These are phyloP conservation scores for Venturia asperata DNA, from an alignment of 2,329 filamentous ascomycete genomes.

Conservation along the genomic window DNA sequence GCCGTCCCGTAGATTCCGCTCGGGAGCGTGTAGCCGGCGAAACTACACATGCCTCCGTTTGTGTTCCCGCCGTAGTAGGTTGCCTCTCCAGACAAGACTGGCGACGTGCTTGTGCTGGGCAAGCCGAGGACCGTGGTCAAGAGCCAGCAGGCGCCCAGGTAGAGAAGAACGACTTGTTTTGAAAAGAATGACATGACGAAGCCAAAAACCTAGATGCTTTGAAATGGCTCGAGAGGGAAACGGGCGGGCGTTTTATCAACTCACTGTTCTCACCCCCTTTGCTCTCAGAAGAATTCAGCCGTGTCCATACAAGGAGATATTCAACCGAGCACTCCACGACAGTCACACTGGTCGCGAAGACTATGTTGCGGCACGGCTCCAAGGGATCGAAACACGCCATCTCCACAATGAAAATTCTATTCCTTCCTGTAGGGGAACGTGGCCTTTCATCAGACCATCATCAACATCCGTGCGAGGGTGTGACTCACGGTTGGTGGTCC, in stretches of 20 bases:
- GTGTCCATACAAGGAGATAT: neutral
- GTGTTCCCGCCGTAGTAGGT: conserved; percentile 38
- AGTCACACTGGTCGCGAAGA: neutral
- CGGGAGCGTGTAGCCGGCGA: conserved; percentile 56
- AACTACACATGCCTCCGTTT: conserved; percentile 55
- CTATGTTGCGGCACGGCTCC: neutral
- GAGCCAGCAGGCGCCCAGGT: neutral
- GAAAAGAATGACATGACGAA: neutral
- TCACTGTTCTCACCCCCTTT: no score
- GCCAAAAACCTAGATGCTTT: neutral
- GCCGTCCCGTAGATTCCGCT: conserved; percentile 54
- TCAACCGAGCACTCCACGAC: no score
- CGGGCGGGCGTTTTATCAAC: no score
- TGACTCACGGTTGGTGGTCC: no score
- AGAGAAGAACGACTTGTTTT: neutral
- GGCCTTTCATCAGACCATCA: neutral
- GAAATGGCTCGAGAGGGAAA: neutral
- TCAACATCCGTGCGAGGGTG: neutral
- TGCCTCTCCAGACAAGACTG: conserved; percentile 26
- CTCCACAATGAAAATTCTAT: neutral
- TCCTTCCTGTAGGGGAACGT: neutral
- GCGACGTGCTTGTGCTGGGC: neutral
- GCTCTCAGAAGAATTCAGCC: neutral
- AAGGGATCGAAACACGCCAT: neutral
- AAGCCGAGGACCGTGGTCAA: neutral